Evolutionary conservation across 495 filamentous ascomycete species (phyloP).

Genomic region (Penicillium pulvis): DNA sequence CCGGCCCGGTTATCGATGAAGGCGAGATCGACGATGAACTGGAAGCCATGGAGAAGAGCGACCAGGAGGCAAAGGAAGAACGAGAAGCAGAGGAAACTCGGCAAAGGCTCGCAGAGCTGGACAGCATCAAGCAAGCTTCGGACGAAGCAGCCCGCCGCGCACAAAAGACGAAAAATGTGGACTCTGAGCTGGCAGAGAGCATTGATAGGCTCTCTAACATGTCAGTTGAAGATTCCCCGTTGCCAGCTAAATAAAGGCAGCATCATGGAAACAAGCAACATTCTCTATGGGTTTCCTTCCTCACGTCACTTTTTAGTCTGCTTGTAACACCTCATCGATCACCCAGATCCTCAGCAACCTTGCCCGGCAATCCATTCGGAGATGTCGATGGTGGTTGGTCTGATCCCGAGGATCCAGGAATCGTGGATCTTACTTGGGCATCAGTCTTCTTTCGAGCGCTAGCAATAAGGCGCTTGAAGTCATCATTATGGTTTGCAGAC

Average conservation of each 20-base stretch:
- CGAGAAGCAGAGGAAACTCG: slow-evolving; percentile 46
- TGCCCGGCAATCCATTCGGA: neutral
- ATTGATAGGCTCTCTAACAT: slow-evolving; percentile 45
- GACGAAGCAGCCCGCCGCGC: slow-evolving; percentile 34
- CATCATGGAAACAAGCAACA: neutral
- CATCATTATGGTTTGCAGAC: slow-evolving; percentile 67
- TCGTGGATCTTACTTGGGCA: slow-evolving; percentile 32
- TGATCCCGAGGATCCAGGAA: slow-evolving; percentile 23
- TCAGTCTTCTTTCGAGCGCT: slow-evolving; percentile 58
- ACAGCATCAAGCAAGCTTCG: slow-evolving; percentile 41
- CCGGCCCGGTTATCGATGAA: slow-evolving; percentile 67
- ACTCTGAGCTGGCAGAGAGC: slow-evolving; percentile 40
- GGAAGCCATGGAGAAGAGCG: slow-evolving; percentile 69
- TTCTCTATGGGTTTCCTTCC: neutral
- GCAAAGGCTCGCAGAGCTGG: slow-evolving; percentile 48
- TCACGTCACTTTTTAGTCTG: neutral
- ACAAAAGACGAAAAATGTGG: slow-evolving; percentile 27
- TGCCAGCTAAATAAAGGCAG: slow-evolving; percentile 25
- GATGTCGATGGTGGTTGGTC: slow-evolving; percentile 4
- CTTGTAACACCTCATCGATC: neutral
- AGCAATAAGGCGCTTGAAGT: slow-evolving; percentile 76
- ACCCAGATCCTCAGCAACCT: neutral
- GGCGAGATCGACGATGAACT: slow-evolving; percentile 87
- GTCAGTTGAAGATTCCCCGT: slow-evolving; percentile 44
- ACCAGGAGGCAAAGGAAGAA: slow-evolving; percentile 59